A percentile compares a stretch with the other conserved stretches of the same genome.
phyloP scores from a whole-genome alignment of 768 basidiomycete genomes.

The Pleurotus platypus region DNA sequence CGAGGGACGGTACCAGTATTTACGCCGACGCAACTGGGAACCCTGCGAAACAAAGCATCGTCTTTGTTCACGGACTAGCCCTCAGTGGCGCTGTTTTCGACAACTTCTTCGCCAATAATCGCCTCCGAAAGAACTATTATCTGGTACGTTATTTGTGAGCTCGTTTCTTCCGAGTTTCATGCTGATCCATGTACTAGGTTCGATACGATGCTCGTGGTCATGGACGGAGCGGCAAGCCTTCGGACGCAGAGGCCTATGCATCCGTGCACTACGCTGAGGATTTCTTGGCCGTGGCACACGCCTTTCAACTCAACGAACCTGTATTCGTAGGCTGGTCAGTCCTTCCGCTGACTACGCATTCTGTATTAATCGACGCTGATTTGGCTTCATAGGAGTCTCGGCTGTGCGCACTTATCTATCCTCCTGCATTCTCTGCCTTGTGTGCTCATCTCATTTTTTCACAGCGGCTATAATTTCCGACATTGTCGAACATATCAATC shows the following conservation, averaged over 20 bases:
- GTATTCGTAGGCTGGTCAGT: constrained; percentile 30
- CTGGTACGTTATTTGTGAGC: constrained; percentile 8
- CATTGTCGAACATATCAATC: constrained; percentile 22
- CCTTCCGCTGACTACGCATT: neutral
- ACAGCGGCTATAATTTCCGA: constrained; percentile 26
- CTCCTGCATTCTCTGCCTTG: too few relatives aligned
- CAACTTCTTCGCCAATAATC: constrained; percentile 26
- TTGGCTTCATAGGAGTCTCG: constrained; percentile 17
- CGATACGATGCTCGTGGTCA: constrained; percentile 14
- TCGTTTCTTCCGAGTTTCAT: neutral
- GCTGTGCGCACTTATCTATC: constrained; percentile 14
- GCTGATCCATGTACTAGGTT: constrained; percentile 7
- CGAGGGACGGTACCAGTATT: constrained; percentile 31
- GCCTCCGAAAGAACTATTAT: constrained; percentile 19
- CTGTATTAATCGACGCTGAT: neutral
- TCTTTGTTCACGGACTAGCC: constrained; percentile 33
- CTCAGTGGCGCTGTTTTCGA: constrained; percentile 26
- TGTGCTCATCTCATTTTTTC: neutral
- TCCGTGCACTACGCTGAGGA: constrained; percentile 13
- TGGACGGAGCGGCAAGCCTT: constrained; percentile 14
- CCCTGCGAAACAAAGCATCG: constrained; percentile 27
- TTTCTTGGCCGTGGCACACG: constrained; percentile 18
- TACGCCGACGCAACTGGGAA: constrained; percentile 31
- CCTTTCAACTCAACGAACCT: constrained; percentile 24
- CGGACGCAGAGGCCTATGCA: constrained; percentile 4